phyloP scores from a whole-genome alignment of 345 rosid genomes.

The Gossypium bickii region DNA sequence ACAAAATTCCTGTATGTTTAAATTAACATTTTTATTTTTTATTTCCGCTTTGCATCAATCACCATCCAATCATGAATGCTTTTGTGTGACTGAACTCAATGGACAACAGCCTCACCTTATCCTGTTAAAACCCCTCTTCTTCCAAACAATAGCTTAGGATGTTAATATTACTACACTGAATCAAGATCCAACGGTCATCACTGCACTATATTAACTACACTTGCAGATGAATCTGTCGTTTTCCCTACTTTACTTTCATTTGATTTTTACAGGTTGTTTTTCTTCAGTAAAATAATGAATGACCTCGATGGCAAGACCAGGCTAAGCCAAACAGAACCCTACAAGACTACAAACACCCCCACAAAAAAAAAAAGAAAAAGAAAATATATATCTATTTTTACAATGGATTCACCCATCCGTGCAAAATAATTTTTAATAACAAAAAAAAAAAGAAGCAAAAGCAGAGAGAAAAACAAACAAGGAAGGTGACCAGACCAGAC shows the following conservation, averaged over 20 bases:
- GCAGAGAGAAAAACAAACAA: not conserved
- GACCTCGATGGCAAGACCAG: not conserved
- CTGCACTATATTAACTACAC: slow-evolving; percentile 7
- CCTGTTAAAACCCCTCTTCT: not conserved
- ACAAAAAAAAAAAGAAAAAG: not conserved
- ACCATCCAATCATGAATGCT: slow-evolving; percentile 16
- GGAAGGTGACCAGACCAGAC: slow-evolving; percentile 10
- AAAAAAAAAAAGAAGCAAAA: not conserved
- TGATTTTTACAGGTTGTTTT: not conserved
- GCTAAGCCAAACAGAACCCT: slow-evolving; percentile 31
- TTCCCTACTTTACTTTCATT: not conserved
- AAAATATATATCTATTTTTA: not conserved
- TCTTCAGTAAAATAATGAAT: not conserved
- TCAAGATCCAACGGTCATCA: not conserved
- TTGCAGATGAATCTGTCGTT: not conserved
- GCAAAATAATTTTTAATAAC: slow-evolving; percentile 14
- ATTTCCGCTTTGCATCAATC: slow-evolving; percentile 7
- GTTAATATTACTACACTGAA: not conserved
- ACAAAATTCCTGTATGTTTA: too few relatives aligned
- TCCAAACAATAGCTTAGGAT: not conserved
- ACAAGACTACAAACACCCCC: slow-evolving; percentile 14
- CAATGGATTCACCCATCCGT: slow-evolving; percentile 41
- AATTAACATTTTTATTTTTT: too few relatives aligned
- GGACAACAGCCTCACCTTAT: not conserved
- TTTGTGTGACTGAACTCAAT: not conserved